Conservation (phyloP, 257 asterid genomes). For the Salvia miltiorrhiza region DNA sequence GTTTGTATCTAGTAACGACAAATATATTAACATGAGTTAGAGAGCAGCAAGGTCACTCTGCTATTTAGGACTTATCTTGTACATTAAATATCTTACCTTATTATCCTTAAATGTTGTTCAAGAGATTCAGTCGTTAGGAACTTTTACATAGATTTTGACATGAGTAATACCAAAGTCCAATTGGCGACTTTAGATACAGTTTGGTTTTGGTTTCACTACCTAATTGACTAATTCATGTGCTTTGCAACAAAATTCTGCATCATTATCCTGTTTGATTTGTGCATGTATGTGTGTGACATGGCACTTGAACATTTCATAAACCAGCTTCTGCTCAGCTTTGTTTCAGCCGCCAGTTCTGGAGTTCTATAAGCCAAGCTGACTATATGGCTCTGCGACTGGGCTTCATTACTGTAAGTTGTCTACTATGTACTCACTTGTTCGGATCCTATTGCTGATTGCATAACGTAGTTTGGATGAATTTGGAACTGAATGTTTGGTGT, state of each 20-base stretch:
- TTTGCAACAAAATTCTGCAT: neutral
- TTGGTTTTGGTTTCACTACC: neutral
- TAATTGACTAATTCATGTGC: slow-evolving; percentile 10
- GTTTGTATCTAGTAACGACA: neutral
- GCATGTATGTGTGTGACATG: neutral
- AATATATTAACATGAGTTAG: neutral
- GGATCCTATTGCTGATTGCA: neutral
- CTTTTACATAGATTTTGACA: neutral
- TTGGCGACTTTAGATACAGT: neutral
- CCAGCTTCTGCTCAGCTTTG: slow-evolving; percentile 58
- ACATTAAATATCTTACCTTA: neutral
- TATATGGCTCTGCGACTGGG: slow-evolving; percentile 88
- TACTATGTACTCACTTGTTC: neutral
- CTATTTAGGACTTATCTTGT: neutral
- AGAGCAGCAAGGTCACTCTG: neutral
- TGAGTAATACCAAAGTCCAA: neutral
- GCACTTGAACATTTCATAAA: slow-evolving; percentile 9
- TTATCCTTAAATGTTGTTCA: neutral
- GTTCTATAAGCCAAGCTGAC: slow-evolving; percentile 89
- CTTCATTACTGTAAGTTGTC: slow-evolving; percentile 65
- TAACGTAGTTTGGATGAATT: neutral
- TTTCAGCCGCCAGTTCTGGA: slow-evolving; percentile 98
- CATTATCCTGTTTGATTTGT: neutral
- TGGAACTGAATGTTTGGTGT: neutral
- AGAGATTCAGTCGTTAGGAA: slow-evolving; percentile 11